Base-by-base conservation (phyloP, 2,329 filamentous ascomycete species). In the Botrytis tulipae region DNA sequence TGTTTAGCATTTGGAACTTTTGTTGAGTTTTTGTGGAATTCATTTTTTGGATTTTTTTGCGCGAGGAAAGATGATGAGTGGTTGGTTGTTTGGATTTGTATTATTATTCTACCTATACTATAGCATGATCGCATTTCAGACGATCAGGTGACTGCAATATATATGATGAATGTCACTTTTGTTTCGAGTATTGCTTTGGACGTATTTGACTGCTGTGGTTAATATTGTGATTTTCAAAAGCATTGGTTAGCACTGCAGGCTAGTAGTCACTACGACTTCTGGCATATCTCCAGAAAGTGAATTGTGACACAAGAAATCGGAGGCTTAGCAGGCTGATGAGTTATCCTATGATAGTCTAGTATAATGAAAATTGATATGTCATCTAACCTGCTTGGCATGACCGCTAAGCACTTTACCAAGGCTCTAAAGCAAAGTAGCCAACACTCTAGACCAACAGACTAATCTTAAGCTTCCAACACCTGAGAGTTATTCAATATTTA, bases 91-190 rank as follows among this genome's bases (percentile, higher is more conserved):
- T 46, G 22, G 22, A 68, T 68, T 54, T 51, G 44, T 67, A 54
- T 66, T 35, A 48, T 37, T 54, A 29, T 66, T 48, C 42, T 37
- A 48, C 42, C 20, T 25, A 48, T 48, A 37, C 7, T 35, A 35
- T 37, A 48, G 63, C 44, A 66, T 66, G 63, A 12, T 70, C 68
- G 29, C 54, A 61, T 70, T 61, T 70, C 4, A 54, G 54, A 46
- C 68, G n/a, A 61, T 46, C 32, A 44, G 20, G 54, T 60, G 32
- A 60, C 16, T n/a, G 54, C 16, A 44, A 44, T 61, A 46, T 61
- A 54, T 44, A 35, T 46, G 32, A 70, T 35, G 40, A 46, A 44
- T 70, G 7, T 20, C n/a, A 61, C 40, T 6, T 35, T 35, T 65
- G 4, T 25, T 46, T 65, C 6, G 29, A 66, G 25, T 18, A 37